Evolutionary conservation across 352 stramenopile genomes (phyloP).

Genomic region (Peronosclerospora sorghi): DNA sequence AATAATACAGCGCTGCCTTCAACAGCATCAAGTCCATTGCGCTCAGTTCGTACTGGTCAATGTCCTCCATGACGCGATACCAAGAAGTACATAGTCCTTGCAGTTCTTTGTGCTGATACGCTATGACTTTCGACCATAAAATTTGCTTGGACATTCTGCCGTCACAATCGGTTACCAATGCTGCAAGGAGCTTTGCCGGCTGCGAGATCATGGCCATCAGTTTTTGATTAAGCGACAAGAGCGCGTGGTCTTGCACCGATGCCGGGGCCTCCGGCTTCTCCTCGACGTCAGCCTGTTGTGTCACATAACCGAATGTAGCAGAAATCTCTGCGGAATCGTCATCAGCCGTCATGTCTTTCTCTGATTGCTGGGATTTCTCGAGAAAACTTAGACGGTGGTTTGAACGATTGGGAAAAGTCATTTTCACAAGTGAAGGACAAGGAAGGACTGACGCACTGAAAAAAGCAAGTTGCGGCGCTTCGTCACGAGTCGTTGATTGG

Average conservation of each 20-base stretch:
- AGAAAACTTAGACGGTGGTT: conserved; percentile 20
- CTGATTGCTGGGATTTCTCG: conserved; percentile 20
- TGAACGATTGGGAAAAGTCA: conserved; percentile 42
- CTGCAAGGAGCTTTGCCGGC: conserved; percentile 36
- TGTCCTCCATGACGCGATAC: conserved; percentile 17
- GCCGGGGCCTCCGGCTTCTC: not conserved
- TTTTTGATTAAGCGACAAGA: conserved; percentile 31
- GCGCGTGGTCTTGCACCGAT: conserved; percentile 5
- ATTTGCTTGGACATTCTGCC: conserved; percentile 9
- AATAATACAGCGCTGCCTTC: conserved; percentile 46
- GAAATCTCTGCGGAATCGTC: conserved; percentile 4
- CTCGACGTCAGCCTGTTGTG: conserved; percentile 2
- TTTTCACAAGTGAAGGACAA: conserved; percentile 26
- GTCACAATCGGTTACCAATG: conserved; percentile 21
- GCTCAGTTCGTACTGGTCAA: conserved; percentile 11
- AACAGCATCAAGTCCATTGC: conserved; percentile 37
- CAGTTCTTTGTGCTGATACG: conserved; percentile 32
- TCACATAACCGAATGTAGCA: conserved; percentile 5
- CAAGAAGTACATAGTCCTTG: conserved; percentile 14
- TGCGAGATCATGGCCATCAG: conserved; percentile 38
- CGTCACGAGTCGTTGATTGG: conserved; percentile 12
- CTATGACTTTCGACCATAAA: conserved; percentile 23
- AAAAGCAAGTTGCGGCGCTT: conserved; percentile 4
- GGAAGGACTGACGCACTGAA: conserved; percentile 5
- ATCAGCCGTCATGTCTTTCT: conserved; percentile 3